Evolutionary conservation across 1,284 basidiomycete genomes (phyloP), one percentile per base, ranked within the genome.

Genomic region (Coniferiporia sulphurascens): DNA sequence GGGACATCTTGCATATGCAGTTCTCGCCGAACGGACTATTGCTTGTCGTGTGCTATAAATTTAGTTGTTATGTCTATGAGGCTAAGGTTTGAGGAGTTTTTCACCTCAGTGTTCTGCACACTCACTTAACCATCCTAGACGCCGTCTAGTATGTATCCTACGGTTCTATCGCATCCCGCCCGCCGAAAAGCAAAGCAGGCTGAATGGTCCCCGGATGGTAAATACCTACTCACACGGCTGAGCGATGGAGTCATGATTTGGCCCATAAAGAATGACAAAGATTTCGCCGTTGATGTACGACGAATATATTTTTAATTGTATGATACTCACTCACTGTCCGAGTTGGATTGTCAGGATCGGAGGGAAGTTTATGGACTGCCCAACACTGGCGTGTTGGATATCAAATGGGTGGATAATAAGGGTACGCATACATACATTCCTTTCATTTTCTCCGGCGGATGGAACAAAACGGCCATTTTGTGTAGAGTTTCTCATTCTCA

Each of bases 21-120:
- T 58, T 53, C 43, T 61, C 60, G 12, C 60, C 60, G 36, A 38
- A 49, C 27, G 55, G 60, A 2, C 41, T 27, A 22, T 61, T 55
- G 60, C 32, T 61, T 21, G 60, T 54, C 3, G 55, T 61, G 12
- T 61, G 60, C 41, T 54, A 58, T 41, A 57, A 54, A 19, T 61
- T 41, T 35, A 43, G 27, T 4, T 61, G 60, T 44, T 19, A 35
- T 48, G 55, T 61, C 22, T 61, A 48, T 50, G 50, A 61, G 32
- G 60, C 48, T n/a, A 51, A 53, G 43, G 55, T 52, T 1, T 12
- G 54, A 48, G 9, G 5, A 12, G 15, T 44, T 12, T 5, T 45
- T 35, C 10, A 45, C 1, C 7, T 17, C 32, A 12, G 7, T 15
- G 5, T n/a, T 4, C 0, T 13, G 35, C 19, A 10, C 21, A 43